These are phyloP conservation scores for Plectosphaerella plurivora DNA, from an alignment of 2,329 filamentous ascomycete genomes.

Conservation along the genomic window DNA sequence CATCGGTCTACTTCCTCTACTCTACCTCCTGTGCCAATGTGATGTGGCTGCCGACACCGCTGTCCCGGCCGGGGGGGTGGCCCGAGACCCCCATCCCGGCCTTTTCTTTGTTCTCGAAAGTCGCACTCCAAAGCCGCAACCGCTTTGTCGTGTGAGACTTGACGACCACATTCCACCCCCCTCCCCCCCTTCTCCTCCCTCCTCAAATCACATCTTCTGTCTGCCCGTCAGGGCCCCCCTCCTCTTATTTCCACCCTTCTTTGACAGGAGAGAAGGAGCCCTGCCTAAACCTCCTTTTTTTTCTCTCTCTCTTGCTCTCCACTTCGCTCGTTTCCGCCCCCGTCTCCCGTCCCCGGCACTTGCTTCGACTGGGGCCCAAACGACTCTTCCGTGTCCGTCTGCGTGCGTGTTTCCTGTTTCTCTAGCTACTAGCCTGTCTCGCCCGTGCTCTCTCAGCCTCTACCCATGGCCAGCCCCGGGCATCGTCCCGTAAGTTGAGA, in stretches of 20 bases:
- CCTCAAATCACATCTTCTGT: too few species aligned
- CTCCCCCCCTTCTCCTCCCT: background rate
- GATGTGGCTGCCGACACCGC: background rate
- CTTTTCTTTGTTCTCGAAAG: slow-evolving; percentile 1
- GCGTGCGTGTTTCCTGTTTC: too few species aligned
- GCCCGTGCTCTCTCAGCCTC: background rate
- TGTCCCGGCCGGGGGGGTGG: background rate
- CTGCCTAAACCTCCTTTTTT: background rate
- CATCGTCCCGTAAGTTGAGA: too few species aligned
- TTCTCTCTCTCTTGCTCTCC: background rate
- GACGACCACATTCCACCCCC: background rate
- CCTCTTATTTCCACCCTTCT: slow-evolving; percentile 4
- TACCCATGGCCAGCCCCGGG: background rate
- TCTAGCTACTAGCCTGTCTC: background rate
- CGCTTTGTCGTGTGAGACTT: slow-evolving; percentile 2
- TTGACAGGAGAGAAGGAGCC: background rate
- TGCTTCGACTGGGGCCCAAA: slow-evolving; percentile 1
- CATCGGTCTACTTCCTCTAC: too few species aligned
- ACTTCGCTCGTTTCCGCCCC: background rate
- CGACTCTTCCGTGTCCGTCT: background rate
- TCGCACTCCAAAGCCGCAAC: background rate
- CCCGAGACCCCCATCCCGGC: background rate
- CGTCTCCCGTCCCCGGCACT: background rate
- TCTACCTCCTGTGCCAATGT: background rate
- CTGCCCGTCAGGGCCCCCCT: background rate